These are phyloP conservation scores for Haplosporangium sp. DNA, from an alignment of 371 early-diverging fungal species.

Conservation along the genomic window DNA sequence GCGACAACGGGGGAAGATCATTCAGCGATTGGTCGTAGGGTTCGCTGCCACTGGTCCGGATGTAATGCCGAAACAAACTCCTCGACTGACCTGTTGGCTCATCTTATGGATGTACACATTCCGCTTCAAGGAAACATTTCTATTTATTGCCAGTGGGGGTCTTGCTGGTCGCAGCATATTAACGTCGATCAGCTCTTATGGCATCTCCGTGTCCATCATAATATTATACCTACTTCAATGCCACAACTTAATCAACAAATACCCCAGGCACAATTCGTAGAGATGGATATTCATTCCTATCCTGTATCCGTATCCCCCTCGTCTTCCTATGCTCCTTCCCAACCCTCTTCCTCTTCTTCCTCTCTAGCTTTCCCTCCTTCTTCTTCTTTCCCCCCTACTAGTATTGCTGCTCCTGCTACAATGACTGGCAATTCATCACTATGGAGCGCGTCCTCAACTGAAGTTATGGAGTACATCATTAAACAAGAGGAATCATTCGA, in stretches of 20 bases:
- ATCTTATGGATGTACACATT: conserved; percentile 11
- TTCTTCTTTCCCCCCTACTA: not conserved
- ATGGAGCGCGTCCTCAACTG: conserved; percentile 16
- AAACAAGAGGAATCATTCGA: conserved; percentile 22
- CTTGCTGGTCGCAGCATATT: conserved; percentile 15
- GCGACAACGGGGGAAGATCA: conserved; percentile 1
- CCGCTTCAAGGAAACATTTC: conserved; percentile 7
- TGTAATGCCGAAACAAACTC: conserved; percentile 6
- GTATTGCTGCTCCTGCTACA: not conserved
- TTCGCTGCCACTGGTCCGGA: conserved; percentile 23
- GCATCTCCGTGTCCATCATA: conserved; percentile 16
- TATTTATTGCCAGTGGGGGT: conserved; percentile 17
- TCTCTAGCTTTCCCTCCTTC: not conserved
- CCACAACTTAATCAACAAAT: not conserved
- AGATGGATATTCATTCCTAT: conserved; percentile 5
- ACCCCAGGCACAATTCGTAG: not conserved
- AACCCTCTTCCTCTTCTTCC: not conserved
- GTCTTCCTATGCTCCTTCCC: conserved; percentile 1
- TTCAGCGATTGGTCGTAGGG: not conserved
- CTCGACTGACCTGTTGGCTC: conserved; percentile 7
- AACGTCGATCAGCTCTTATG: conserved; percentile 8
- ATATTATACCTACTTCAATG: not conserved
- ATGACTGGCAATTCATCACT: not conserved
- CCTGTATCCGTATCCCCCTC: conserved; percentile 2
- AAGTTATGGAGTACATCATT: conserved; percentile 10